Base-by-base conservation (phyloP, 2,329 filamentous ascomycete genomes). In the Nothomitra cinnamomea region DNA sequence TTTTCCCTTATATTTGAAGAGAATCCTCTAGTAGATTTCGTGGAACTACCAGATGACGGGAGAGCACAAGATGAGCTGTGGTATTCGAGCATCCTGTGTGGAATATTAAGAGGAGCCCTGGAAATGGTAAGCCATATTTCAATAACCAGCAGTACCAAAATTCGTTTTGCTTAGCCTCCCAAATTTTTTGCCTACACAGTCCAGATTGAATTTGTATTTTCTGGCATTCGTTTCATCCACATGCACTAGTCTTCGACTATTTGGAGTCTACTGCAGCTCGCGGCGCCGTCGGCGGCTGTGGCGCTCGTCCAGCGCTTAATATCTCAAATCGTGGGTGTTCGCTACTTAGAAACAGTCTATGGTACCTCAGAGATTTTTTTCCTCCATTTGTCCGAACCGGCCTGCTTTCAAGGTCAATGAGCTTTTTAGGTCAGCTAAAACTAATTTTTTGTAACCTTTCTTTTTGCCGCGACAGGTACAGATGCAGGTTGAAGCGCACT, bases 401-500 rank as follows among this genome's bases (percentile, higher is more conserved):
- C 17, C 24, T 48, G 15, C 28, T 8, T 22, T 48, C 19, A 12
- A 15, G 28, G 13, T 48, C 22, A 28, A 13, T n/a, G 21, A 25
- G 21, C 28, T 12, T 48, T n/a, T 48, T 48, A 3, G 8, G 21
- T 48, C 24, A 25, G 13, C 8, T n/a, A 13, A 25, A 21, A 45
- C 43, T 48, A 25, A 48, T 25, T 17, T 17, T 48, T 22, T 15
- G 4, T 45, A 13, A 53, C 22, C 51, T 35, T 10, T 32, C 10
- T 32, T 32, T 32, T 24, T 25, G 41, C 51, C 38, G 51, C 22
- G 57, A 62, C 60, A 82, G 80, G 79, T 84, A 21, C 90, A 96
- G 76, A 95, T 96, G 87, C 92, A 96, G 68, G 88, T 96, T 2
- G 90, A 98, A 66, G 87, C 87, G 48, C 89, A 94, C 65, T 98